Conservation (phyloP, 164 flowering plant genomes). For the Protea cynaroides region DNA sequence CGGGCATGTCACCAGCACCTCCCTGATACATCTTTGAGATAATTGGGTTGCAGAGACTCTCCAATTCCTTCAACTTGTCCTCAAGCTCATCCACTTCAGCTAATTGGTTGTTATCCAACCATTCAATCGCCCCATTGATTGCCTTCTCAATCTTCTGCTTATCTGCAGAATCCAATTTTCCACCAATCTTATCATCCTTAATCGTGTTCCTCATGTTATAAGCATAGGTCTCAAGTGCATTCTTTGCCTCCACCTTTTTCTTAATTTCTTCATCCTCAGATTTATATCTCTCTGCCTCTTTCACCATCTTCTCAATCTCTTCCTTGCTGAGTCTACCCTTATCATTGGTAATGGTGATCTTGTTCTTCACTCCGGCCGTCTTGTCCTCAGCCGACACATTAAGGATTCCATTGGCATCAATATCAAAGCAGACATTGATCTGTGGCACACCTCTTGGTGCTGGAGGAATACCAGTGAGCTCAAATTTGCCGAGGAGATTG, state of each 20-base stretch:
- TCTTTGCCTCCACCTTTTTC: constrained; percentile 24
- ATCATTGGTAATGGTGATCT: constrained; percentile 22
- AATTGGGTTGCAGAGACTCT: constrained; percentile 1
- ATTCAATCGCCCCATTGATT: constrained; percentile 14
- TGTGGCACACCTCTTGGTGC: constrained; percentile 22
- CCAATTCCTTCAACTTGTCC: constrained; percentile 34
- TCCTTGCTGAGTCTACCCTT: constrained; percentile 26
- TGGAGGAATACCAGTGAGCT: constrained; percentile 18
- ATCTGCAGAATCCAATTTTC: constrained; percentile 12
- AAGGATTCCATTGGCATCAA: constrained; percentile 25
- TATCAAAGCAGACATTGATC: constrained; percentile 19
- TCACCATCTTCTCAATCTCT: constrained; percentile 26
- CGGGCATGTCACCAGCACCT: constrained; percentile 4
- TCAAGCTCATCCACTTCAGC: constrained; percentile 27
- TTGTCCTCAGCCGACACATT: constrained; percentile 27
- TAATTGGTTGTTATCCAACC: constrained; percentile 17
- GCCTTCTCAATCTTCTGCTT: constrained; percentile 19
- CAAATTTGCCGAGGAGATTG: constrained; percentile 17
- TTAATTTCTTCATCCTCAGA: constrained; percentile 24
- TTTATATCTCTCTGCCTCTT: constrained; percentile 21
- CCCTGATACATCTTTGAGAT: background rate
- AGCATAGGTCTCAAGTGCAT: constrained; percentile 11
- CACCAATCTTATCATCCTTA: constrained; percentile 15
- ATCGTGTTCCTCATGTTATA: constrained; percentile 22
- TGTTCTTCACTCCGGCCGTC: constrained; percentile 22